phyloP scores from a whole-genome alignment of 2,329 filamentous ascomycete species.

The Aspergillus piperis region DNA sequence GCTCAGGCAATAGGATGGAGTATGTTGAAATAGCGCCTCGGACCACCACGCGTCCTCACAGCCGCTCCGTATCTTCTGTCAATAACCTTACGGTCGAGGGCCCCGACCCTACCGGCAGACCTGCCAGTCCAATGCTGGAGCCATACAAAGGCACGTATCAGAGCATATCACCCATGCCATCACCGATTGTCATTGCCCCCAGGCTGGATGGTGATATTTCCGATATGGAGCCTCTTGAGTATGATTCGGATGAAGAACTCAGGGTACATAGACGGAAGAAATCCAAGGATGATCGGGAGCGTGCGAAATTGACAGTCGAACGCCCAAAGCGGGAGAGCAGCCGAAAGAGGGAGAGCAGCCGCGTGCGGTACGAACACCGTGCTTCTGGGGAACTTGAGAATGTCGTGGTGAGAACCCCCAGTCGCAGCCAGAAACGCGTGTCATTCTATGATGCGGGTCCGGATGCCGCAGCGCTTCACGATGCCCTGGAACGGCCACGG shows the following conservation, averaged over 20 bases:
- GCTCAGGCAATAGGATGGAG: constrained; percentile 29
- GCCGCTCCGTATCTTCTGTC: constrained; percentile 41
- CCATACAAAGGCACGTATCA: constrained; percentile 94
- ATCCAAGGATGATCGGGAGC: constrained; percentile 34
- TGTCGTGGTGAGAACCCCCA: constrained; percentile 47
- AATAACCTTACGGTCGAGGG: constrained; percentile 42
- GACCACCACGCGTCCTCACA: constrained; percentile 29
- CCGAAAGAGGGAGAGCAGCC: constrained; percentile 25
- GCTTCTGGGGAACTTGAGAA: constrained; percentile 41
- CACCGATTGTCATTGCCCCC: constrained; percentile 65
- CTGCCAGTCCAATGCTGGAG: constrained; percentile 82
- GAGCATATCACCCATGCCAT: constrained; percentile 91
- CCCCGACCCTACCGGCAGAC: constrained; percentile 53
- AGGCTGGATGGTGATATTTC: constrained; percentile 58
- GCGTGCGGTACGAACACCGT: constrained; percentile 29
- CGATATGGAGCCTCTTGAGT: constrained; percentile 50
- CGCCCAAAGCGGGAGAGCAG: constrained; percentile 25
- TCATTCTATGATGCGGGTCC: constrained; percentile 81
- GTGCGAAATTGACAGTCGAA: constrained; percentile 31
- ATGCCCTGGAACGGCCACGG: constrained; percentile 68
- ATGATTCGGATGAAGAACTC: constrained; percentile 30
- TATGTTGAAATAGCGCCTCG: constrained; percentile 39
- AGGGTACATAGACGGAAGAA: constrained; percentile 31
- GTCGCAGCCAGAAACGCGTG: constrained; percentile 60
- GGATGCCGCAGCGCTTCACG: constrained; percentile 74